Evolutionary conservation across 2,329 filamentous ascomycete species (phyloP).

Genomic region (Coniochaeta ligniaria): DNA sequence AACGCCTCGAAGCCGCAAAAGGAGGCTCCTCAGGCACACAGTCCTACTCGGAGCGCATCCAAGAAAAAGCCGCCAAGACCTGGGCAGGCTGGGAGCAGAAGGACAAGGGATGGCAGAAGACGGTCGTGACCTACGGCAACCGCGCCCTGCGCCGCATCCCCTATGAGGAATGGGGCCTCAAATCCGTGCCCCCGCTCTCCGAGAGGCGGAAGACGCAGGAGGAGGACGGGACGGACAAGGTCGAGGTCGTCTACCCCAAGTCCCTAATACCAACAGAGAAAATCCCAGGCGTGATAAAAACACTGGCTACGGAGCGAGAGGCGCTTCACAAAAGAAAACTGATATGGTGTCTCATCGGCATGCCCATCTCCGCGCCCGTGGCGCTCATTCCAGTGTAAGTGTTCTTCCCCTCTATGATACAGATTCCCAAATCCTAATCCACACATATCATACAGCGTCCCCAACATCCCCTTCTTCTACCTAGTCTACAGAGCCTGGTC

Average conservation of each 20-base stretch:
- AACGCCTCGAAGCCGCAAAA: conserved; percentile 55
- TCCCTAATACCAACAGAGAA: conserved; percentile 58
- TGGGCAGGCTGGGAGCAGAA: conserved; percentile 87
- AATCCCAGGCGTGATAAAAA: conserved; percentile 58
- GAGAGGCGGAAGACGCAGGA: conserved; percentile 49
- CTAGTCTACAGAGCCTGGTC: conserved; percentile 86
- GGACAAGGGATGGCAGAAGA: conserved; percentile 80
- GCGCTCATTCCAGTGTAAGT: conserved; percentile 79
- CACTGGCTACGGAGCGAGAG: conserved; percentile 74
- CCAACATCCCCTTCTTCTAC: conserved; percentile 97
- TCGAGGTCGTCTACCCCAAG: conserved; percentile 71
- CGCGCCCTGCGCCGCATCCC: conserved; percentile 78
- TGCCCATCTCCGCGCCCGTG: conserved; percentile 79
- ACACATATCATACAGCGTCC: conserved; percentile 49
- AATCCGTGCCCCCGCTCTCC: conserved; percentile 82
- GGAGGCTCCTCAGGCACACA: conserved; percentile 28
- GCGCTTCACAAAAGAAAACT: conserved; percentile 68
- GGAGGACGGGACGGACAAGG: conserved; percentile 52
- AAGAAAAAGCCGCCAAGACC: conserved; percentile 62
- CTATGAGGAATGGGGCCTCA: conserved; percentile 96
- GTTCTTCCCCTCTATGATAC: neutral
- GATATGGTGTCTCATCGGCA: conserved; percentile 72
- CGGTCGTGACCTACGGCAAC: conserved; percentile 82
- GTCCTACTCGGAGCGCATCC: conserved; percentile 60
- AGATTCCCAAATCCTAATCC: conserved; percentile 6